A percentile compares a stretch with the other conserved stretches of the same genome.
Conservation (phyloP, 495 filamentous ascomycete genomes). For the Eremomyces bilateralis region DNA sequence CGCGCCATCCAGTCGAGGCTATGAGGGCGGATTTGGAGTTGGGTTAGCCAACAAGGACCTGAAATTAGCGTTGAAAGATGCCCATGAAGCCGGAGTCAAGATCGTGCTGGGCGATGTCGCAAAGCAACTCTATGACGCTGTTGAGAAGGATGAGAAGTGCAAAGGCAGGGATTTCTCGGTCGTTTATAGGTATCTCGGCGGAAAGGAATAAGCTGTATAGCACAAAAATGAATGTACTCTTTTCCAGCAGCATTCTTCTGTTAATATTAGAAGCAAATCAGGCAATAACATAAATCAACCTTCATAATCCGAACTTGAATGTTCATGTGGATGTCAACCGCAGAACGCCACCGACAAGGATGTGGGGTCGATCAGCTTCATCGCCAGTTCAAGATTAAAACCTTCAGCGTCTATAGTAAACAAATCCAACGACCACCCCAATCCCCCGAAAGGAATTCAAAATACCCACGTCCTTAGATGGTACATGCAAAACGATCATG, state of each 20-base stretch:
- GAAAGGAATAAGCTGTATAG: too few species aligned
- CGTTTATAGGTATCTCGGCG: constrained; percentile 21
- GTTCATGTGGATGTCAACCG: too few species aligned
- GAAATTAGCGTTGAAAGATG: constrained; percentile 16
- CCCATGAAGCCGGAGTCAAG: constrained; percentile 13
- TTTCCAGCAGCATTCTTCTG: constrained; percentile 1
- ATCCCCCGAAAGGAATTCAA: too few species aligned
- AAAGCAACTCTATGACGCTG: constrained; percentile 18
- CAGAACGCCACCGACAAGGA: too few species aligned
- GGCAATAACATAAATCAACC: too few species aligned
- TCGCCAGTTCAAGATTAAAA: too few species aligned
- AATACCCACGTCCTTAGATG: too few species aligned
- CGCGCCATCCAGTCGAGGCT: constrained; percentile 51
- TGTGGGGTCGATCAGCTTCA: too few species aligned
- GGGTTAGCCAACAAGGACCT: constrained; percentile 56
- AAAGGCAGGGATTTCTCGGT: constrained; percentile 22
- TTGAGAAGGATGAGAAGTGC: constrained; percentile 13
- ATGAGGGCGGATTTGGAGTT: constrained; percentile 65
- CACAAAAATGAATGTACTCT: constrained; percentile 5
- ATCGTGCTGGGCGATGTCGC: constrained; percentile 14
- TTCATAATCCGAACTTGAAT: too few species aligned
- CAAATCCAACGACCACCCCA: too few species aligned
- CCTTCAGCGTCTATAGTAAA: too few species aligned
- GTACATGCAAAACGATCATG: too few species aligned
- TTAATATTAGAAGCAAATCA: background rate